Evolutionary conservation across 495 filamentous ascomycete genomes (phyloP), one percentile per base, ranked within the genome.

Genomic region (Penicillium salamii): DNA sequence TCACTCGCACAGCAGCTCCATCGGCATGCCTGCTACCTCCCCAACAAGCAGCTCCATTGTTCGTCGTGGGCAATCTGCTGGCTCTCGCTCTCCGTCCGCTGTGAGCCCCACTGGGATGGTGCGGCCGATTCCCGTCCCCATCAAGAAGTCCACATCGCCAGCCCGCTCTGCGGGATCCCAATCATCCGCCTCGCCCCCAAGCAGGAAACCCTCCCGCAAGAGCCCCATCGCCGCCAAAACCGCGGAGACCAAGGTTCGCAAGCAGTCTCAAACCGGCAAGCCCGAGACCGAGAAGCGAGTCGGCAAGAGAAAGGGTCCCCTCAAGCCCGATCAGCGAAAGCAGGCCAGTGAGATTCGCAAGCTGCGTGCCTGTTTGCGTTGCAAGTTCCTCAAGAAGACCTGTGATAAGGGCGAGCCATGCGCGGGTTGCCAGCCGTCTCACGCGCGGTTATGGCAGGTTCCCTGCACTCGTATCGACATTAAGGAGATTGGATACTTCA

Each of bases 331-430:
- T 55, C 91, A 96, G 68, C 82, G 91, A 46, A 91, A 93, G 71
- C 91, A 96, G 70, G 91, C 91, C 26, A 89, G 88, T 52, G 91
- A 96, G 70, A 96, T 96, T 52, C 81, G 91, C 57, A 96, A 96
- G 67, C 74, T 96, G 56, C 81, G 90, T 52, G 91, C 91, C 26
- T 96, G 91, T 66, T 76, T 96, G 39, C 84, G 91, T n/a, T 96
- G 91, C 80, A 96, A 95, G 70, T 96, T 96, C 71, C 77, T 96
- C 57, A 96, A 96, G 81, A 96, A 96, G 80, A 96, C 90, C 44
- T 96, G 91, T 63, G 91, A 96, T 68, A 95, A 89, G 70, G 91
- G 91, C 46, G 90, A 96, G 68, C 90, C 91, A 32, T 96, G 91
- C 68, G 85, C 83, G 59, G 91, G 91, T 15, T 96, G 91, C 74